Evolutionary conservation across 2,329 filamentous ascomycete species (phyloP), one percentile per base, ranked within the genome.

Genomic region (Aurifilum marmelostoma): DNA sequence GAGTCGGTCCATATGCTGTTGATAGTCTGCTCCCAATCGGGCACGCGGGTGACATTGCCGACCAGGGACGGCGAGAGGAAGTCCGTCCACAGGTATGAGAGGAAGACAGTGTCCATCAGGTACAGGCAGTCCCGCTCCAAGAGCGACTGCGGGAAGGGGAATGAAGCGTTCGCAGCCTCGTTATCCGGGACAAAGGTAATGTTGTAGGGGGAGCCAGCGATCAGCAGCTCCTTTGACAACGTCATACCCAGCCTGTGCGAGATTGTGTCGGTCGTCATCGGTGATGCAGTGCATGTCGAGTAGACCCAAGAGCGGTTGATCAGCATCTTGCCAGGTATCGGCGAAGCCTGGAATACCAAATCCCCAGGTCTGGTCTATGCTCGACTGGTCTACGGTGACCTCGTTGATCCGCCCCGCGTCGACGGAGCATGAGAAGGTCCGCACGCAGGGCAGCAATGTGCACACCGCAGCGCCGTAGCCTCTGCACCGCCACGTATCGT

Each of bases 181-280:
- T 47, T 6, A 16, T 34, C 3, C 18, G 58, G 56, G 47, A 32
- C 27, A 29, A 39, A 39, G 27, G 47, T 69, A 16, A 54, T 29
- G n/a, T 67, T 69, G 24, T 62, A 69, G 43, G 54, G n/a, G 2
- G 5, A 69, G 16, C 67, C 67, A 69, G 43, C 67, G 59, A 9
- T 27, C 24, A 0, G 39, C 21, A 0, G 29, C n/a, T 9, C 4
- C 34, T 0, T 14, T 27, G n/a, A 37, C 27, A 16, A 37, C 16
- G 12, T 54, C 34, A 18, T 69, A 63, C 3, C 67, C 67, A 24
- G 50, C 47, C 7, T 16, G 2, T 11, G 41, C 8, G 12, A 69
- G 29, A 1, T n/a, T n/a, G 2, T 43, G 3, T 21, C 52, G 56
- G 5, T 61, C 59, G 12, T 41, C 14, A n/a, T 43, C 34, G 6